Evolutionary conservation across 176 grass and related monocot species (phyloP).

Genomic region (Phyllostachys edulis): DNA sequence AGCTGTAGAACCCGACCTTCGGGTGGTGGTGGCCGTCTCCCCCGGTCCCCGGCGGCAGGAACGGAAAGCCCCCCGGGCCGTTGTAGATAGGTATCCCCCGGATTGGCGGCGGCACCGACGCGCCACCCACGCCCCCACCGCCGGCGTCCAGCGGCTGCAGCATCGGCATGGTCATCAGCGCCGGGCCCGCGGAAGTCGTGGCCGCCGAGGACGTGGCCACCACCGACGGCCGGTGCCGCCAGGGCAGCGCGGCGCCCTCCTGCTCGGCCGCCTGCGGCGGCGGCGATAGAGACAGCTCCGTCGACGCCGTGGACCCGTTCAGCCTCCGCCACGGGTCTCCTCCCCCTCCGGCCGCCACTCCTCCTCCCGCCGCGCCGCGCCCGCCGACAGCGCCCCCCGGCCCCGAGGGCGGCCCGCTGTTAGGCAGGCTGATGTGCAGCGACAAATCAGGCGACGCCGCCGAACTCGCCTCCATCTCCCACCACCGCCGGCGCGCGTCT

Average conservation of each 20-base stretch:
- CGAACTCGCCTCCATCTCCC: conserved; percentile 66
- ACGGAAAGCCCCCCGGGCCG: conserved; percentile 48
- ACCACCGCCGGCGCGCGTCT: not conserved
- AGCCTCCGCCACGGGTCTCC: conserved; percentile 48
- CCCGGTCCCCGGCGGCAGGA: conserved; percentile 41
- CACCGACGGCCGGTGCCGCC: conserved; percentile 37
- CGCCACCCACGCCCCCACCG: not conserved
- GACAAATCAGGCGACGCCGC: conserved; percentile 80
- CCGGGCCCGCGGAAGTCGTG: conserved; percentile 18
- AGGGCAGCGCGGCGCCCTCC: conserved; percentile 34
- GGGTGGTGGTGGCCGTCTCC: conserved; percentile 25
- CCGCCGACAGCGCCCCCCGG: conserved; percentile 6
- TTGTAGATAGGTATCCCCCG: conserved; percentile 92
- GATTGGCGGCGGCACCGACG: conserved; percentile 52
- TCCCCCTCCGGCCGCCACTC: not conserved
- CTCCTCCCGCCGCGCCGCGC: conserved; percentile 4
- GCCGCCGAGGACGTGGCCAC: conserved; percentile 25
- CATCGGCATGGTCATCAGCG: conserved; percentile 50
- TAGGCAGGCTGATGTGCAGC: conserved; percentile 87
- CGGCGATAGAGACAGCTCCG: conserved; percentile 79
- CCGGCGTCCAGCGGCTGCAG: conserved; percentile 25
- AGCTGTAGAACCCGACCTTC: conserved; percentile 49
- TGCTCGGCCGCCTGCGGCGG: conserved; percentile 41
- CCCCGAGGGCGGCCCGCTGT: conserved; percentile 8
- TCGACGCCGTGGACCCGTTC: conserved; percentile 47